Evolutionary conservation across 208 protist species (phyloP).

Genomic region (Naegleria lovaniensis): DNA sequence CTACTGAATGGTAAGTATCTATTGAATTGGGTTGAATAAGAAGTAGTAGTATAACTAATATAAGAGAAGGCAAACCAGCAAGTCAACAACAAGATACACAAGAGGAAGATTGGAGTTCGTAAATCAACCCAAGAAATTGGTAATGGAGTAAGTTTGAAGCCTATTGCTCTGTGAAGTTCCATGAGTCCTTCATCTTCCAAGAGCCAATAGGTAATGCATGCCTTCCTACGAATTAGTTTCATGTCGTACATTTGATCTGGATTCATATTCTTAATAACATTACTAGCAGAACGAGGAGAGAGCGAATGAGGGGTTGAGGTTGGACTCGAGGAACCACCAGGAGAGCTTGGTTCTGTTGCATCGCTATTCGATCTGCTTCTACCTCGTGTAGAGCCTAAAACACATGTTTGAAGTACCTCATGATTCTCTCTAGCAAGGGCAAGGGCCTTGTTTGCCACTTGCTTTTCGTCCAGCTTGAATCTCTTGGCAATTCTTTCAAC

Average conservation of each 20-base stretch:
- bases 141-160: neutral
- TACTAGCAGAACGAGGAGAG: neutral
- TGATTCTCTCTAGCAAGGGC: neutral
- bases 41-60: neutral
- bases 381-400: neutral
- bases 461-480: conserved; percentile 6
- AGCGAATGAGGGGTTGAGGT: neutral
- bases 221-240: neutral
- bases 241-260: neutral
- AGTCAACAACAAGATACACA: neutral
- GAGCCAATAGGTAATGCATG: neutral
- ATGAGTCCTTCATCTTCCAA: neutral
- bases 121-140: neutral
- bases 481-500: neutral
- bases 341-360: neutral
- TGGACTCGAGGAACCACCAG: neutral
- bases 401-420: neutral
- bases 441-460: neutral
- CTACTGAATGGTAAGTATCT: neutral
- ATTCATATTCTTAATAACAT: neutral
- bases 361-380: neutral
- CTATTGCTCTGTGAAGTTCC: neutral
- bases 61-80: neutral
- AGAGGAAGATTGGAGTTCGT: neutral
- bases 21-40: neutral